Evolutionary conservation across 495 filamentous ascomycete species (phyloP).

Genomic region (Staphylotrichum tortipilum): DNA sequence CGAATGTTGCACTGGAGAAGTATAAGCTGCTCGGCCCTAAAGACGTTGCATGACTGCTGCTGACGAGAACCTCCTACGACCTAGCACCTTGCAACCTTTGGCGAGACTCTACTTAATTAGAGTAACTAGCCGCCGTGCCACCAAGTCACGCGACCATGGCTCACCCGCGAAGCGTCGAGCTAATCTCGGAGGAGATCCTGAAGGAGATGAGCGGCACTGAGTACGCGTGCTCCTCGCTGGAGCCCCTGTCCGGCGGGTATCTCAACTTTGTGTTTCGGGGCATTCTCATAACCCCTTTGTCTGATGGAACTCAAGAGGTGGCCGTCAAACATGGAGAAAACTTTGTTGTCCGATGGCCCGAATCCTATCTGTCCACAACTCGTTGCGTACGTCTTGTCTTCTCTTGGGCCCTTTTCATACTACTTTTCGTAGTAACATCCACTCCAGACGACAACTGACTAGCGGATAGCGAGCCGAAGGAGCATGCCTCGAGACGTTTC

Average conservation of each 20-base stretch:
- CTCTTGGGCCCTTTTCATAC: too few species aligned
- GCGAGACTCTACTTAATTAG: too few species aligned
- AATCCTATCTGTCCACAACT: conserved; percentile 37
- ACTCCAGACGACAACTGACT: background rate
- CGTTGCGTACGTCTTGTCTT: conserved; percentile 53
- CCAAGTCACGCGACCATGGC: too few species aligned
- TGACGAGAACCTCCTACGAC: too few species aligned
- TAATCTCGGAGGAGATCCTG: conserved; percentile 21
- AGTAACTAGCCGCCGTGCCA: too few species aligned
- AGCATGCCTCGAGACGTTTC: conserved; percentile 24
- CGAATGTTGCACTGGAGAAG: too few species aligned
- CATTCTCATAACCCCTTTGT: conserved; percentile 29
- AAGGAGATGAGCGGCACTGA: conserved; percentile 31
- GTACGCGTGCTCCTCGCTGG: conserved; percentile 44
- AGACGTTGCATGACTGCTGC: too few species aligned
- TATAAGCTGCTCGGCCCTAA: too few species aligned
- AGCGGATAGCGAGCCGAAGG: conserved; percentile 30
- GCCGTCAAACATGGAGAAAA: conserved; percentile 50
- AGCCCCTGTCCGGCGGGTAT: conserved; percentile 44
- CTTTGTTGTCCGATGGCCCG: conserved; percentile 39
- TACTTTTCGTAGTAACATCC: too few species aligned
- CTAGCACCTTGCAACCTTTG: too few species aligned
- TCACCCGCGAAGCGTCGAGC: too few species aligned
- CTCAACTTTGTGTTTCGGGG: conserved; percentile 55
- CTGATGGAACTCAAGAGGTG: conserved; percentile 32